phyloP scores from a whole-genome alignment of 192 early-diverging fungal genomes.

The Lunasporangiospora selenospora region DNA sequence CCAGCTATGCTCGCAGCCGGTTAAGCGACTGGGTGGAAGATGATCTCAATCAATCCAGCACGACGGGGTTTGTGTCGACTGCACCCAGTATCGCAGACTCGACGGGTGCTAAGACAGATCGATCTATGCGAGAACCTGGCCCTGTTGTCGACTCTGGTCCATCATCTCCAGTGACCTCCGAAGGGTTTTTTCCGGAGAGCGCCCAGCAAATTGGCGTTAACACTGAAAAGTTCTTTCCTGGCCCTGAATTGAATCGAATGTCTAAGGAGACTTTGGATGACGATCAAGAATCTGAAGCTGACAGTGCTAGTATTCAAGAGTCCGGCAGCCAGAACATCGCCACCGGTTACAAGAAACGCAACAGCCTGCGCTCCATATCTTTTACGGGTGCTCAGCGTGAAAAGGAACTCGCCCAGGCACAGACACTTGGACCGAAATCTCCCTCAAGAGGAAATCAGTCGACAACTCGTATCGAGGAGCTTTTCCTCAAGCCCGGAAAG shows the following conservation, averaged over 20 bases:
- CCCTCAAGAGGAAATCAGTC: slow-evolving; percentile 45
- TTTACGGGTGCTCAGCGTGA: slow-evolving; percentile 46
- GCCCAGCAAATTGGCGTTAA: slow-evolving; percentile 27
- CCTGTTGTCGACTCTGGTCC: slow-evolving; percentile 19
- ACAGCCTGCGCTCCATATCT: slow-evolving; percentile 31
- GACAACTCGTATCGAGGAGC: slow-evolving; percentile 83
- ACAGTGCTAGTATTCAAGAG: slow-evolving; percentile 43
- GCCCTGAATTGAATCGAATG: slow-evolving; percentile 28
- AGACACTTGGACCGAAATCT: slow-evolving; percentile 31
- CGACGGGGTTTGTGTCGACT: slow-evolving; percentile 10
- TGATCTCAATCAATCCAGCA: slow-evolving; percentile 8
- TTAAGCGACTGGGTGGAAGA: slow-evolving; percentile 45
- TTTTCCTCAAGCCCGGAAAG: slow-evolving; percentile 82
- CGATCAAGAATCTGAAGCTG: slow-evolving; percentile 48
- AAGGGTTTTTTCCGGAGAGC: slow-evolving; percentile 40
- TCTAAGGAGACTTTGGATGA: slow-evolving; percentile 25
- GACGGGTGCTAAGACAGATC: slow-evolving; percentile 24
- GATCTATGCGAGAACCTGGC: slow-evolving; percentile 18
- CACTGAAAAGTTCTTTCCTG: slow-evolving; percentile 35
- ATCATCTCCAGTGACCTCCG: slow-evolving; percentile 33
- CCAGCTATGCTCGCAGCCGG: slow-evolving; percentile 8
- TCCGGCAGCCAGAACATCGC: slow-evolving; percentile 3
- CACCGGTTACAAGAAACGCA: slow-evolving; percentile 15
- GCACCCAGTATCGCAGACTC: slow-evolving; percentile 21
- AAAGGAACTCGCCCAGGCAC: slow-evolving; percentile 45